phyloP scores from a whole-genome alignment of 306 rosid genomes.

The Oxytropis ochrocephala region DNA sequence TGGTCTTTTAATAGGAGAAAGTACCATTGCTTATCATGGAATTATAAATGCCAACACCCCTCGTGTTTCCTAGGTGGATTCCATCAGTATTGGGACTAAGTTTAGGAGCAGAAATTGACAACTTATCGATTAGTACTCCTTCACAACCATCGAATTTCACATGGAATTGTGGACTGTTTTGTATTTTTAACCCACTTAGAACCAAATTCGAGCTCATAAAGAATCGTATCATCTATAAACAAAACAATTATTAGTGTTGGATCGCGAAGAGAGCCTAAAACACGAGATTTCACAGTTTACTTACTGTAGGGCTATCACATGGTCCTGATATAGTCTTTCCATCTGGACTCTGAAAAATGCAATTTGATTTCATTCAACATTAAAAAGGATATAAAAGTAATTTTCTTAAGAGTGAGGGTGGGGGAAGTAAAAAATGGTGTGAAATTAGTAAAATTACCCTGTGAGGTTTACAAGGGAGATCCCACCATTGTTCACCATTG shows the following conservation, averaged over 20 bases:
- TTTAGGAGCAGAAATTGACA: conserved; percentile 78
- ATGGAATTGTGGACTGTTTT: conserved; percentile 84
- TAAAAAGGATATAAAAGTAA: too few relatives aligned
- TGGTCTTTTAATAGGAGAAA: neutral
- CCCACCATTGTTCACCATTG: conserved; percentile 97
- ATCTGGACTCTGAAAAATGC: conserved; percentile 55
- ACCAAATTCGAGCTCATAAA: conserved; percentile 81
- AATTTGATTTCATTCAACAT: too few relatives aligned
- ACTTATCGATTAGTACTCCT: conserved; percentile 59
- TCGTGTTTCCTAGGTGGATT: conserved; percentile 73
- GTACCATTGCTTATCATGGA: conserved; percentile 79
- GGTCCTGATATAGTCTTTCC: conserved; percentile 67
- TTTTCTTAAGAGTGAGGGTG: too few relatives aligned
- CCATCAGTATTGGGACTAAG: conserved; percentile 98
- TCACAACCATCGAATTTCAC: conserved; percentile 88
- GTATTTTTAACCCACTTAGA: conserved; percentile 55
- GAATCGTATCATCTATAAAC: conserved; percentile 68
- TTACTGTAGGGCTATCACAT: conserved; percentile 87
- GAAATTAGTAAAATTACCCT: conserved; percentile 40
- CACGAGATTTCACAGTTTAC: conserved; percentile 14
- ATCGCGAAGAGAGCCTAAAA: too few relatives aligned
- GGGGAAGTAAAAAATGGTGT: neutral
- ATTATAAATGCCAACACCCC: conserved; percentile 58
- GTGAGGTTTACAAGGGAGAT: conserved; percentile 96
- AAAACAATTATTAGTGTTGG: neutral